Base-by-base conservation (phyloP, 495 filamentous ascomycete species). In the Pseudoneurospora amorphoporcata region DNA sequence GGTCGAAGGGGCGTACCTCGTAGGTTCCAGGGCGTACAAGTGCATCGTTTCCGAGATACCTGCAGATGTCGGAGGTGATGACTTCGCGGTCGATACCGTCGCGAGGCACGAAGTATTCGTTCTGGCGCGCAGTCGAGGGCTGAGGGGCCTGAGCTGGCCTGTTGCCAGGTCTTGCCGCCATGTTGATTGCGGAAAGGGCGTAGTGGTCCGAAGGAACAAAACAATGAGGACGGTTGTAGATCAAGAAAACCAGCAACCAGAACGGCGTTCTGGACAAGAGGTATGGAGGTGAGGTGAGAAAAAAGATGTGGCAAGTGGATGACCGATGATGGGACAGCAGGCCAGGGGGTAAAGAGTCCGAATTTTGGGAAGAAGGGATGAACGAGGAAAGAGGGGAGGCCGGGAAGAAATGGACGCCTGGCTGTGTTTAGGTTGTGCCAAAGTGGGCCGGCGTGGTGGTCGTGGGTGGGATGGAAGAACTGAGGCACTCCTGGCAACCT, bases 1-100 rank as follows among this genome's bases (percentile, higher is more conserved):
- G 53, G 53, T 65, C 53, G 53, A 17, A 35, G 16, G 68, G 75
- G 82, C 88, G 78, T 84, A 94, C 93, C 88, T 92, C 87, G 82
- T 94, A 92, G 73, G 84, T 88, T 80, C 92, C 93, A 72, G 94
- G 94, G 80, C 92, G 90, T 76, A 95, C 93, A 75, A 94, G 88
- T 40, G 94, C 94, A 87, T 97, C 94, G 78, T 92, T 92, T 75
- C 94, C 94, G 72, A 97, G 89, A 79, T 95, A 97, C 80, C 93
- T 91, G 85, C 94, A 96, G 73, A 97, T 95, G 83, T 97, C 94
- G 79, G 94, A 92, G 79, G 93, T 92, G 82, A 97, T 95, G 78
- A 97, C 94, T 81, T 97, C 92, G 73, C 94, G 89, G 82, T 92
- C 91, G 81, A 97, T 97, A 77, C 94, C 93, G 75, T 95, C 92